phyloP scores from a whole-genome alignment of 2,329 filamentous ascomycete genomes.

The Colletotrichum sojae region DNA sequence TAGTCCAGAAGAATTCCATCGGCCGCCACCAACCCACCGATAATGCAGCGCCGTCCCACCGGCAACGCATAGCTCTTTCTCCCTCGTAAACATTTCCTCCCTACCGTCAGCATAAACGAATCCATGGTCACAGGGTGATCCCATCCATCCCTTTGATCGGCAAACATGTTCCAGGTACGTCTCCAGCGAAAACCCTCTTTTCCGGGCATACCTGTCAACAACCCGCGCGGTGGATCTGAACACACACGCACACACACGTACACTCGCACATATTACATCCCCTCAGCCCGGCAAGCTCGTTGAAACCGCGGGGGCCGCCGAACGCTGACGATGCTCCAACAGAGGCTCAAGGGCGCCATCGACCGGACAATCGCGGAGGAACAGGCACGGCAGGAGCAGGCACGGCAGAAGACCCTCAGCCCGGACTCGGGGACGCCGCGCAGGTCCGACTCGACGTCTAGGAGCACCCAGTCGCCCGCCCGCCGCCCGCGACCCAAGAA shows the following conservation, averaged over 20 bases:
- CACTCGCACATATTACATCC: not conserved
- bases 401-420: conserved; percentile 30
- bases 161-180: conserved; percentile 47
- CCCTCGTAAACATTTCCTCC: conserved; percentile 1
- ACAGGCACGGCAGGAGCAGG: conserved; percentile 80
- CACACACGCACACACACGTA: not conserved
- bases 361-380: conserved; percentile 92
- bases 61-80: conserved; percentile 24
- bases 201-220: no score
- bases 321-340: conserved; percentile 28
- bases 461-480: conserved; percentile 34
- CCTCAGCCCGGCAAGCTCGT: not conserved
- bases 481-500: conserved; percentile 58
- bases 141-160: conserved; percentile 38
- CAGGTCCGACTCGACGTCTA: conserved; percentile 54
- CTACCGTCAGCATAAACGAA: conserved; percentile 12
- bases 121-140: conserved; percentile 41
- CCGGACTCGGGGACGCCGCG: conserved; percentile 32
- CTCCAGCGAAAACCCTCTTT: conserved; percentile 29
- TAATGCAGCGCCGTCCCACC: conserved; percentile 32
- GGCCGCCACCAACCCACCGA: conserved; percentile 14
- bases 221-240: no score
- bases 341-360: conserved; percentile 88
- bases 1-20: not conserved
- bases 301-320: conserved; percentile 8